A percentile compares a stretch with the other conserved stretches of the same genome.
Conservation (phyloP, 2,329 filamentous ascomycete species). For the Chaetomiaceae sp. region DNA sequence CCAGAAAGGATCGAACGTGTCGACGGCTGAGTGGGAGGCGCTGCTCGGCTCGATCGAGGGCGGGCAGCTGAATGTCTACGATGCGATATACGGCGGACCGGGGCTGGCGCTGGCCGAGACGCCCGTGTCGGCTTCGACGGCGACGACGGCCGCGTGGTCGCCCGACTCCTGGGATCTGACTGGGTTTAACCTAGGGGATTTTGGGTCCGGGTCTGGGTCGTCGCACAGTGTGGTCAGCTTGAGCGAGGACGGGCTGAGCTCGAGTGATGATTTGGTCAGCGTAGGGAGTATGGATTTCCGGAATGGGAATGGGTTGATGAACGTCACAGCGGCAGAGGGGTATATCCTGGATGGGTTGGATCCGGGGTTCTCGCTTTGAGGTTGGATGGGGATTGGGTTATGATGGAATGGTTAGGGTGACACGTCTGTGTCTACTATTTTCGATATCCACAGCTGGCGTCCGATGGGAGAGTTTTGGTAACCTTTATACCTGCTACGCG, state of each 20-base stretch:
- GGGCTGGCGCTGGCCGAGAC: conserved; percentile 40
- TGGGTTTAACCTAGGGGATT: conserved; percentile 48
- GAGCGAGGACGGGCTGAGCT: conserved; percentile 56
- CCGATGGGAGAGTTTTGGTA: neutral
- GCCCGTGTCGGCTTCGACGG: conserved; percentile 33
- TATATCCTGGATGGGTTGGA: conserved; percentile 41
- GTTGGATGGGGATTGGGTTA: neutral
- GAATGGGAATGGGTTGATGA: conserved; percentile 30
- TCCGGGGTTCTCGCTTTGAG: neutral
- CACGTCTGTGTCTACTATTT: neutral
- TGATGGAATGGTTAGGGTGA: neutral
- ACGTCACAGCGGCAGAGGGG: conserved; percentile 17
- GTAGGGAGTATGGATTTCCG: conserved; percentile 41
- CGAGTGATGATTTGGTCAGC: conserved; percentile 48
- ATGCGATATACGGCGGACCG: conserved; percentile 71
- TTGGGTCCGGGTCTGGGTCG: conserved; percentile 34
- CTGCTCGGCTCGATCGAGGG: conserved; percentile 75
- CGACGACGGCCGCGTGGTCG: conserved; percentile 44
- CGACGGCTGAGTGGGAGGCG: conserved; percentile 74
- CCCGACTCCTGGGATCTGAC: conserved; percentile 54
- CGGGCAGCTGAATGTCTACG: conserved; percentile 77
- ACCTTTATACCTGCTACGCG: neutral
- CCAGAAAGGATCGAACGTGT: conserved; percentile 43
- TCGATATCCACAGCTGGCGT: conserved; percentile 1
- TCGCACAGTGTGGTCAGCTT: conserved; percentile 53